Conservation (phyloP, 495 filamentous ascomycete species). For the Penicillium canescens region DNA sequence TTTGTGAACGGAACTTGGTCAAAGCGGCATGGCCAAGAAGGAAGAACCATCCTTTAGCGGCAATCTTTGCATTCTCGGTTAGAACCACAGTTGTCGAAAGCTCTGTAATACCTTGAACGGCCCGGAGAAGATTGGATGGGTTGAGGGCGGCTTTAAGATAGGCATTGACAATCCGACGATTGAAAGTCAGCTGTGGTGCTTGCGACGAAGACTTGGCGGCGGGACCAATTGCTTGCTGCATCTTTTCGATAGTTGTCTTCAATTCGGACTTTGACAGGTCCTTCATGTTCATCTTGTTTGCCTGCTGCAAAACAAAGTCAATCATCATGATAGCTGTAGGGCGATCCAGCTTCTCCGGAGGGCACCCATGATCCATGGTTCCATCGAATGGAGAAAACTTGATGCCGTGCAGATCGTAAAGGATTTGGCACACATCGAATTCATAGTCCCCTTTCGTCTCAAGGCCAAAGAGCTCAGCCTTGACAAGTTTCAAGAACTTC, state of each 20-base stretch:
- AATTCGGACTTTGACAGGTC: conserved; percentile 89
- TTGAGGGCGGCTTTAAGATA: conserved; percentile 81
- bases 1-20: conserved; percentile 83
- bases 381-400: conserved; percentile 70
- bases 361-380: conserved; percentile 74
- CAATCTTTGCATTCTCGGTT: conserved; percentile 57
- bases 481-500: conserved; percentile 85
- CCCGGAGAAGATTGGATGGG: conserved; percentile 75
- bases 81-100: conserved; percentile 53
- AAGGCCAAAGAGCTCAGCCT: conserved; percentile 70
- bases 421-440: conserved; percentile 77
- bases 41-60: conserved; percentile 90
- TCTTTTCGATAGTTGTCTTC: conserved; percentile 83
- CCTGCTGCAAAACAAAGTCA: conserved; percentile 77
- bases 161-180: conserved; percentile 69
- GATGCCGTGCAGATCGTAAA: conserved; percentile 87
- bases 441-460: conserved; percentile 68
- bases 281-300: conserved; percentile 82
- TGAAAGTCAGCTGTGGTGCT: conserved; percentile 68
- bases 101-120: conserved; percentile 72
- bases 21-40: conserved; percentile 84
- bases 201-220: conserved; percentile 65
- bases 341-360: conserved; percentile 72
- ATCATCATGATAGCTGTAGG: conserved; percentile 75
- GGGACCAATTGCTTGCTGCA: conserved; percentile 70